These are phyloP conservation scores for Naegleria lovaniensis DNA, from an alignment of 208 protist genomes.

Conservation along the genomic window DNA sequence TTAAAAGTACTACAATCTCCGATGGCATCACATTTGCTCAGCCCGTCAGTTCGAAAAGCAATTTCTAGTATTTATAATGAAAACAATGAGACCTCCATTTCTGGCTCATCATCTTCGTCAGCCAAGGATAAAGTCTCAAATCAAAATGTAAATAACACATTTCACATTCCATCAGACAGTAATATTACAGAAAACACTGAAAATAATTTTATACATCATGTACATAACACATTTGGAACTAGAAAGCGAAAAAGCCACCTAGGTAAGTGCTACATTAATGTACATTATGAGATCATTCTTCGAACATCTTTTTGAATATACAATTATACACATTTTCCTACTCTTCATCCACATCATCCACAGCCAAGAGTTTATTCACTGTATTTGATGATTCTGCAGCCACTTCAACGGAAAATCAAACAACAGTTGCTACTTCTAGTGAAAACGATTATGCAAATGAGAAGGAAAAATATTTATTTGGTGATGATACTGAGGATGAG, in stretches of 20 bases:
- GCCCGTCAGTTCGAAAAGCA: not conserved
- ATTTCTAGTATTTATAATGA: not conserved
- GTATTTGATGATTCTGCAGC: no score
- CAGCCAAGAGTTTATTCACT: no score
- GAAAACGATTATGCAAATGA: no score
- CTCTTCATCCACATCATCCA: no score
- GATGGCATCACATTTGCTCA: not conserved
- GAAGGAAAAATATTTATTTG: not conserved
- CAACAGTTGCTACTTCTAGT: no score
- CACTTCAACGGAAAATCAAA: no score
- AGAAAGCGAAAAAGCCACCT: not conserved
- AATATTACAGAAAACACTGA: not conserved
- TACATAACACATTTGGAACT: not conserved
- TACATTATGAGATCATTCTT: no score
- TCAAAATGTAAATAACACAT: not conserved
- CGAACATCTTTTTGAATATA: no score
- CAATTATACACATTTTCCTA: no score
- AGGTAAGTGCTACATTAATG: no score
- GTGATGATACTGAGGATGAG: not conserved
- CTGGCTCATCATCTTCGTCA: not conserved
- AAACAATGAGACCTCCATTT: no score
- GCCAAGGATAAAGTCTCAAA: not conserved
- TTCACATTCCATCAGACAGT: no score
- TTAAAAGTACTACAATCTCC: not conserved
- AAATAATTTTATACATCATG: not conserved